These are phyloP conservation scores for Borovskyia barvae DNA, from an alignment of 208 protist genomes.

Conservation along the genomic window DNA sequence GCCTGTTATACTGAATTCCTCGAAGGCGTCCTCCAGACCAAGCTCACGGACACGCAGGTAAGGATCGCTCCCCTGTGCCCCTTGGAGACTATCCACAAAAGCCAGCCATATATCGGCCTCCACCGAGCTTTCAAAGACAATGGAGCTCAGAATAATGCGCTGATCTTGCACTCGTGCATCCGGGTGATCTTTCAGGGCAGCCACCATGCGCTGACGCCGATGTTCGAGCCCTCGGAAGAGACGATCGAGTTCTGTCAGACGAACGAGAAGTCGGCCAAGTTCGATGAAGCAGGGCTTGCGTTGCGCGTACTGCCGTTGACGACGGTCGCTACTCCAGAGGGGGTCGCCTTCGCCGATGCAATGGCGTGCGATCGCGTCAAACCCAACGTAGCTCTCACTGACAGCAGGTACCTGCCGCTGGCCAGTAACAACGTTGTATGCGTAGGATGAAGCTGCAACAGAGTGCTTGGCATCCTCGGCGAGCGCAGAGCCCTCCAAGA, in stretches of 20 bases:
- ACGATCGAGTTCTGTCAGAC: conserved; percentile 75
- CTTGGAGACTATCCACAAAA: conserved; percentile 52
- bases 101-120: conserved; percentile 80
- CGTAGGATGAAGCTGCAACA: conserved; percentile 56
- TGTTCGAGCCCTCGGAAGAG: conserved; percentile 72
- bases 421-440: conserved; percentile 69
- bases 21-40: conserved; percentile 72
- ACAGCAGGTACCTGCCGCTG: conserved; percentile 63
- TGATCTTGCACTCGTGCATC: conserved; percentile 68
- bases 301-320: conserved; percentile 28
- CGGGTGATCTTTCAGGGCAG: conserved; percentile 52
- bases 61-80: conserved; percentile 20
- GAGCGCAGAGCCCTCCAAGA: conserved; percentile 60
- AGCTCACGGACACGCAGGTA: conserved; percentile 49
- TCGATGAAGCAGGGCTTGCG: conserved; percentile 86
- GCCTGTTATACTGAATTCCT: conserved; percentile 78
- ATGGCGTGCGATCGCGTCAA: conserved; percentile 31
- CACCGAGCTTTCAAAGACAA: conserved; percentile 71
- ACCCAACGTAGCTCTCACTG: conserved; percentile 63
- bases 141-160: conserved; percentile 39
- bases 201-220: conserved; percentile 60
- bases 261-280: conserved; percentile 72
- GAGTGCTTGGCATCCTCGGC: conserved; percentile 54
- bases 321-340: conserved; percentile 36
- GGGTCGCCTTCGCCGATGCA: conserved; percentile 66